Evolutionary conservation across 176 grass and related monocot species (phyloP).

Genomic region (Carex littledalei): DNA sequence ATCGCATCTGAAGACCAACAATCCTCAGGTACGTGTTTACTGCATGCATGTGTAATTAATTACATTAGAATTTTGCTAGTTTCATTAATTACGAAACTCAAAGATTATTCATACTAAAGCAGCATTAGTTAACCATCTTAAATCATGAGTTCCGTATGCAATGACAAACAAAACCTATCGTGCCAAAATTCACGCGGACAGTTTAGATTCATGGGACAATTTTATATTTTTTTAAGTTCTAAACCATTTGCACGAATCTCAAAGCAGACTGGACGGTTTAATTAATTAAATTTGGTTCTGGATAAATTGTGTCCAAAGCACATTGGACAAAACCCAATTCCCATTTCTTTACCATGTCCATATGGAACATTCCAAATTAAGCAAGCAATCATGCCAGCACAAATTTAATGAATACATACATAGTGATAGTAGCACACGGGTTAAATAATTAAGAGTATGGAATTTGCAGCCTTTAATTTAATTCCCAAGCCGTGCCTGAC

Average conservation of each 20-base stretch:
- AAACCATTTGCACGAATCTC: too few relatives aligned
- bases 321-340: too few relatives aligned
- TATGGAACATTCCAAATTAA: neutral
- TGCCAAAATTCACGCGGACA: too few relatives aligned
- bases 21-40: constrained; percentile 12
- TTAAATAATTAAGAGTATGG: neutral
- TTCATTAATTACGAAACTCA: too few relatives aligned
- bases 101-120: too few relatives aligned
- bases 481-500: neutral
- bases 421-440: neutral
- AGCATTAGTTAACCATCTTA: too few relatives aligned
- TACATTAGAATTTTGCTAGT: neutral
- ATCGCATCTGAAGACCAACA: constrained; percentile 37
- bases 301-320: too few relatives aligned
- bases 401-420: neutral
- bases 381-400: neutral
- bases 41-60: neutral
- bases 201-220: too few relatives aligned
- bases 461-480: neutral
- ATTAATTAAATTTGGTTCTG: too few relatives aligned
- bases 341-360: neutral
- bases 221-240: too few relatives aligned
- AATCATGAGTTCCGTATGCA: neutral
- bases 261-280: too few relatives aligned
- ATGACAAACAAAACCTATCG: neutral